phyloP scores from a whole-genome alignment of 495 filamentous ascomycete genomes.

The Tuber melanosporum region DNA sequence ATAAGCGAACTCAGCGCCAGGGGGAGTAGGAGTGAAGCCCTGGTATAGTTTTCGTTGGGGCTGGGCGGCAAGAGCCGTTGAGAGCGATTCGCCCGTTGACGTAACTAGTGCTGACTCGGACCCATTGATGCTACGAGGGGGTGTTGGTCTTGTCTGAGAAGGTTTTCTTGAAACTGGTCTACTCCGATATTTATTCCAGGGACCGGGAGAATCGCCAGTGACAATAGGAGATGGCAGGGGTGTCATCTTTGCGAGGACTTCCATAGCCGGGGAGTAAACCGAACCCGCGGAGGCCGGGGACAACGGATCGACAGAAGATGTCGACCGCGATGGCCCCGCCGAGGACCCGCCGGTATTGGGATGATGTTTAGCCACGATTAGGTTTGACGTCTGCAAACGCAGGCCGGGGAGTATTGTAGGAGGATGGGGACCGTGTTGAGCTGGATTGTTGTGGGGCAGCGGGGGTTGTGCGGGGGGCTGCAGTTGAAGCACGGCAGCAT shows the following conservation, averaged over 20 bases:
- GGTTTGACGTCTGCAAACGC: conserved; percentile 32
- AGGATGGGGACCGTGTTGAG: conserved; percentile 11
- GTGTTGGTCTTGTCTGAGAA: conserved; percentile 38
- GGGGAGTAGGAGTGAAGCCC: conserved; percentile 36
- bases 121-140: conserved; percentile 45
- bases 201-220: conserved; percentile 62
- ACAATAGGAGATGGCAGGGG: conserved; percentile 85
- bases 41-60: conserved; percentile 52
- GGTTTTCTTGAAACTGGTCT: conserved; percentile 46
- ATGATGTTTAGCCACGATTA: conserved; percentile 31
- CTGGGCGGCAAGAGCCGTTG: conserved; percentile 47
- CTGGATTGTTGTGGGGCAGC: conserved; percentile 23
- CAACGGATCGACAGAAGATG: conserved; percentile 32
- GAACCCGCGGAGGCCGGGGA: conserved; percentile 32
- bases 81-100: conserved; percentile 50
- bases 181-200: conserved; percentile 60
- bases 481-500: conserved; percentile 34
- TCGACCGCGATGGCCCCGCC: conserved; percentile 36
- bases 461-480: conserved; percentile 33
- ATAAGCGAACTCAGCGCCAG: conserved; percentile 26
- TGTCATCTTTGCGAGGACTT: conserved; percentile 51
- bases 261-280: conserved; percentile 36
- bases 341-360: conserved; percentile 20
- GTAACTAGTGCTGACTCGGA: conserved; percentile 47
- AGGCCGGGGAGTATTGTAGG: conserved; percentile 19